Base-by-base conservation (phyloP, 2,329 filamentous ascomycete genomes). In the Lizonia empirigonia region DNA sequence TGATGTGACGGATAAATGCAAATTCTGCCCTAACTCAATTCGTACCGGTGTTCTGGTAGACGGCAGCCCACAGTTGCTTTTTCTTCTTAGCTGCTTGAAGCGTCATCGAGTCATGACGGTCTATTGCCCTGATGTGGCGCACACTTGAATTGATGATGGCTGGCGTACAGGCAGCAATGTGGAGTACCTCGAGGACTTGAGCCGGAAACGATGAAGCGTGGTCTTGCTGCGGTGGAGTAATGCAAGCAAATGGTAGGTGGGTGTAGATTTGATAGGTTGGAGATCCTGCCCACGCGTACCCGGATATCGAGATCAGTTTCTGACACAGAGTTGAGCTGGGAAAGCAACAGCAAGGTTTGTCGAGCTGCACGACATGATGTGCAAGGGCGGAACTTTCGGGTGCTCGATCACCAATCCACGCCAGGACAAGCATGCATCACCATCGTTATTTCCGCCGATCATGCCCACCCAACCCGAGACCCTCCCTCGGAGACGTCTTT, bases 391-490 rank as follows among this genome's bases (percentile, higher is more conserved):
- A 20, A 40, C 20, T 38, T 30, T 37, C 20, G 37, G 41, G 36
- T 50, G 37, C 38, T 36, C 33, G 34, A 48, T 44, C 48, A 40
- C 33, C 35, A 41, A 42, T 44, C 37, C 41, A 37, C 30, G 36
- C 33, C 33, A 51, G 30, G 29, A 47, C 39, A 44, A 26, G 32
- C 42, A 18, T 48, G 46, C 45, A 40, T 26, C 26, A 40, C n/a
- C 20, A 32, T 24, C 32, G 15, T 30, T 23, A 9, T 23, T 16
- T 20, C 42, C 29, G 44, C 50, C 40, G 55, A 52, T 49, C 55
- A 51, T 50, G 41, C 39, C 30, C 40, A 49, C 18, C 29, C 42
- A 50, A 41, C 39, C 44, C 34, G 44, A 45, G 47, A 49, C 48
- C n/a, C 34, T 30, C 38, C 42, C 50, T 53, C 26, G 37, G 26